Evolutionary conservation across 176 grass and related monocot species (phyloP), one percentile per base, ranked within the genome.

Genomic region (Triticum monococcum): DNA sequence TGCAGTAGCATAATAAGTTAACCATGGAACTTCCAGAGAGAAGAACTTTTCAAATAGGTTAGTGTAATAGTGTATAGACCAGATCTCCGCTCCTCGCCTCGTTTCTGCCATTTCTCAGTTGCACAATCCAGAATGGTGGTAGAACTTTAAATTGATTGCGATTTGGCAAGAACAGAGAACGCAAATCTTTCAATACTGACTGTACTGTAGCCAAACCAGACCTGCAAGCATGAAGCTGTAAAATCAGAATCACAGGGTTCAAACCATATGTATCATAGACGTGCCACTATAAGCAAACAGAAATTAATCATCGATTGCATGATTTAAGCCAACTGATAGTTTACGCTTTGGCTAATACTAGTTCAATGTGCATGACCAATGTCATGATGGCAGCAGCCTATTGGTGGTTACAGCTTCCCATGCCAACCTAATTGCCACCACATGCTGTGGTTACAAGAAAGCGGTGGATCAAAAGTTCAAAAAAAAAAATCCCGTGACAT

Each of bases 171-270:
- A 8, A 50, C 35, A 40, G 9, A 24, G 9, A 7, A 70, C n/a
- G 23, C 20, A 32, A 7, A 17, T 50, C 22, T 32, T 63, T 45
- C 43, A 7, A 43, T 50, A 16, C 17, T 12, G 48, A 26, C 20
- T 52, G 46, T 50, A 52, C 13, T 52, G 48, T 52, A 64, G 75
- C 52, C 52, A 79, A 5, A 12, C 70, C 50, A 72, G 13, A 82
- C 38, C 72, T 82, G 72, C 63, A 90, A 71, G 72, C 37, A 64
- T 16, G 12, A 59, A 61, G 12, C 46, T 30, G 11, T 18, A 68
- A 68, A 81, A 31, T 86, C 50, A 86, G 70, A 81, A 77, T 77
- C 37, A 38, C 6, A 63, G 0, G 52, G 16, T 25, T 81, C 18
- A 81, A 77, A 68, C 40, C 2, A 63, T 18, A 36, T 85, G 17